Conservation (phyloP, 768 basidiomycete species). For the Leccinum boreale region DNA sequence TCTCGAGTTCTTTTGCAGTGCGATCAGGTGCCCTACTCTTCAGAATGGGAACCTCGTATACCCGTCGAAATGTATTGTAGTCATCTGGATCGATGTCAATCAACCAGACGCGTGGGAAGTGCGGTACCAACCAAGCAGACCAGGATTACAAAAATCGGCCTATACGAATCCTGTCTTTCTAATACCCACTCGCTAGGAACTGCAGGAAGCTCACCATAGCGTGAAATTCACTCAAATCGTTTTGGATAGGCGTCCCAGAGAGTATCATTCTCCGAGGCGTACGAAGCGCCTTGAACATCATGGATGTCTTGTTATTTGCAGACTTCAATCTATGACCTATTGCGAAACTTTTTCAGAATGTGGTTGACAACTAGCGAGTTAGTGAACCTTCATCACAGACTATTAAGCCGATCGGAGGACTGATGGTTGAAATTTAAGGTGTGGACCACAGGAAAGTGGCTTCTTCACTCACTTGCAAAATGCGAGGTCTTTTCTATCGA, state of each 20-base stretch:
- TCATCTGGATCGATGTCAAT: constrained; percentile 48
- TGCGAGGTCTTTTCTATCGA: constrained; percentile 48
- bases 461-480: constrained; percentile 55
- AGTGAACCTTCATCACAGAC: constrained; percentile 88
- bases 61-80: constrained; percentile 68
- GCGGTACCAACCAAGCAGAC: constrained; percentile 61
- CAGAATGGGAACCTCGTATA: constrained; percentile 87
- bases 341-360: background rate
- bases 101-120: background rate
- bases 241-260: constrained; percentile 97
- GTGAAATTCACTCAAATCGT: constrained; percentile 93
- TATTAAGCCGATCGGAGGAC: constrained; percentile 89
- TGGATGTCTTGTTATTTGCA: constrained; percentile 83
- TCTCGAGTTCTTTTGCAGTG: constrained; percentile 63
- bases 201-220: constrained; percentile 69
- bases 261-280: constrained; percentile 82
- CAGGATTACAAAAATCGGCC: constrained; percentile 95
- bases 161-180: constrained; percentile 25
- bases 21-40: constrained; percentile 80
- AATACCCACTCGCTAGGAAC: background rate
- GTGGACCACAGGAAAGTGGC: background rate
- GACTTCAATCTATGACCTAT: constrained; percentile 90
- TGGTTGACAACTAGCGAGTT: background rate
- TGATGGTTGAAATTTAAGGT: constrained; percentile 25
- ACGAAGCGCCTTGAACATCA: constrained; percentile 76